phyloP scores from a whole-genome alignment of 345 rosid species.

The Limnanthes douglasii region DNA sequence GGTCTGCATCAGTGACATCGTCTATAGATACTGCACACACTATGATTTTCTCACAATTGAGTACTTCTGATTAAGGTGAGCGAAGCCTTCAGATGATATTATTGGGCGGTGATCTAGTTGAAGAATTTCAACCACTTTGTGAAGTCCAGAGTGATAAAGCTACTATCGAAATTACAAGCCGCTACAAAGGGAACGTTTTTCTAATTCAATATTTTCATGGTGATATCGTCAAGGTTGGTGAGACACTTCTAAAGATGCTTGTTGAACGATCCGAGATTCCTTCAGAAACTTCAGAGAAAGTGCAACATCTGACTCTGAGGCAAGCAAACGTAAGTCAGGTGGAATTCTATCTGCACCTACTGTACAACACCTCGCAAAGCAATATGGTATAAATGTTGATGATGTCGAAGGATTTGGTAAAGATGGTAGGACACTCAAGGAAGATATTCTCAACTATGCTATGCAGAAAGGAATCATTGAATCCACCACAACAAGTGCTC shows the following conservation, averaged over 20 bases:
- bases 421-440: slow-evolving; percentile 69
- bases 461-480: slow-evolving; percentile 27
- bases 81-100: no score
- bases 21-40: no score
- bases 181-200: slow-evolving; percentile 73
- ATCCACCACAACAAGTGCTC: no score
- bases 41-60: no score
- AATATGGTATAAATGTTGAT: slow-evolving; percentile 44
- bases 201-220: slow-evolving; percentile 51
- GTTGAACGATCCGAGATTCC: slow-evolving; percentile 33
- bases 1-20: no score
- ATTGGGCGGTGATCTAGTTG: slow-evolving; percentile 64
- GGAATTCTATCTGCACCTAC: slow-evolving; percentile 64
- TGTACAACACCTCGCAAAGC: slow-evolving; percentile 66
- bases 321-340: slow-evolving; percentile 13
- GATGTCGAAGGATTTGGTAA: slow-evolving; percentile 54
- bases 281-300: slow-evolving; percentile 9
- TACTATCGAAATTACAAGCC: slow-evolving; percentile 85
- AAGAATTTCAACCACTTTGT: slow-evolving; percentile 89
- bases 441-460: slow-evolving; percentile 48
- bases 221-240: slow-evolving; percentile 90
- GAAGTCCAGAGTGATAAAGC: slow-evolving; percentile 99
- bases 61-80: no score
- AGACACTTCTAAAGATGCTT: slow-evolving; percentile 57
- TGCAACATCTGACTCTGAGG: slow-evolving; percentile 18